These are phyloP conservation scores for Phyllosticta citrichinensis DNA, from an alignment of 2,329 filamentous ascomycete species.

Conservation along the genomic window DNA sequence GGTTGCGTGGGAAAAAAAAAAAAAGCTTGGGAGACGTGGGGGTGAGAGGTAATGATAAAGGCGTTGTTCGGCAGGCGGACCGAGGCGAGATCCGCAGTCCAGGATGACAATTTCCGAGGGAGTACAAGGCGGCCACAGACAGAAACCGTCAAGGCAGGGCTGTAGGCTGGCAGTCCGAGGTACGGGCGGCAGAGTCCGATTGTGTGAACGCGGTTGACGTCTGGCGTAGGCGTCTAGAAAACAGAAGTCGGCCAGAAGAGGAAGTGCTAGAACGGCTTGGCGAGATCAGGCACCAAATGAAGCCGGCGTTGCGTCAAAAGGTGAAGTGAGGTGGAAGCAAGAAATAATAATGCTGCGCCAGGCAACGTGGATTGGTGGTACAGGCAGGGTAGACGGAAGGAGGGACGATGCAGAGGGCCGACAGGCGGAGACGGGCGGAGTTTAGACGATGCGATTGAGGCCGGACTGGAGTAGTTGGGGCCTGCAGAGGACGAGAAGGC, in stretches of 20 bases:
- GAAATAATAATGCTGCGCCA: neutral
- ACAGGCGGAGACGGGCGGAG: neutral
- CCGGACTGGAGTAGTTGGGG: neutral
- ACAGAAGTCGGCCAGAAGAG: neutral
- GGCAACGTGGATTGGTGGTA: neutral
- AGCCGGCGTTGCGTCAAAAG: neutral
- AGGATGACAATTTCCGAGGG: constrained; percentile 3
- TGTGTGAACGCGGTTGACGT: neutral
- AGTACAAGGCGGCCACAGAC: neutral
- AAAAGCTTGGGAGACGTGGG: neutral
- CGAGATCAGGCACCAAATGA: neutral
- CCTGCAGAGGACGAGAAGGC: neutral
- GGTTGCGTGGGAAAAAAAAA: neutral
- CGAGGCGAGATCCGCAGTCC: constrained; percentile 10
- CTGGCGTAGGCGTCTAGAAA: neutral
- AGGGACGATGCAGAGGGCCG: neutral
- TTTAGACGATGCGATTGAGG: neutral
- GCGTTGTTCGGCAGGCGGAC: constrained; percentile 6
- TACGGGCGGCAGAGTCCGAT: neutral
- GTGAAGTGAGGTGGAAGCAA: neutral
- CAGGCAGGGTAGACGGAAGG: neutral
- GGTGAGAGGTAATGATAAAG: neutral
- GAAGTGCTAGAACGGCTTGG: neutral
- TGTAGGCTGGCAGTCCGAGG: neutral
- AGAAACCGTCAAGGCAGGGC: neutral